Evolutionary conservation across 208 protist species (phyloP), one percentile per base, ranked within the genome.

Genomic region (Leishmania aethiopica): DNA sequence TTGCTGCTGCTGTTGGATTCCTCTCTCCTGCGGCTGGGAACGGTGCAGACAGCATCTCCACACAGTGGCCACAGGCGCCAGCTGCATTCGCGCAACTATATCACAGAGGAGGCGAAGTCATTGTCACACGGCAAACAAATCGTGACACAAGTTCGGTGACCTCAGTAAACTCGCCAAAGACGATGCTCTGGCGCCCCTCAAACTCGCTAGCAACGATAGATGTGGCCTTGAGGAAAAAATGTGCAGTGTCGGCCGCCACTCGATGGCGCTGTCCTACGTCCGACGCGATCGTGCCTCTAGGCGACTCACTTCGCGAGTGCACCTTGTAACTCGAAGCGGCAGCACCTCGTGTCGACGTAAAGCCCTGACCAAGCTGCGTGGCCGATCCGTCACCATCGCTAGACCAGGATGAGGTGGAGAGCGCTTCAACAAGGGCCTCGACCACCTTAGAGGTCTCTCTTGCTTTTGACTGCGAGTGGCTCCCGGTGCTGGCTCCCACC

Each of bases 391-490:
- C 32, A 45, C 51, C 53, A 40, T 81, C 70, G 67, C 84, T 87
- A 19, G 90, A 93, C 92, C 90, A 95, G 19, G 92, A 93, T 3
- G 92, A 95, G 10, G 92, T 95, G 1, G 92, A 95, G 57, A 95
- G 81, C 22, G 83, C 90, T 59, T 92, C 88, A 15, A 92, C 79
- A 10, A 95, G 86, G 40, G 83, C 74, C 15, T 89, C 76, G 0
- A 93, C 82, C 11, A 78, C 81, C 19, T 64, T 62, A 8, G 75
- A 69, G 15, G 37, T 66, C 57, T 47, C 75, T 49, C 37, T 60
- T 25, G 57, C 35, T n/a, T 0, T 51, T 8, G 57, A 47, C 1
- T 5, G 55, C 57, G 57, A 49, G 37, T 60, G 57, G 32, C 55
- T 62, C 19, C 2, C 19, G 73, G 51, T 62, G 35, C 17, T 59